Evolutionary conservation across 768 basidiomycete species (phyloP).

Genomic region (Auriscalpium vulgare): DNA sequence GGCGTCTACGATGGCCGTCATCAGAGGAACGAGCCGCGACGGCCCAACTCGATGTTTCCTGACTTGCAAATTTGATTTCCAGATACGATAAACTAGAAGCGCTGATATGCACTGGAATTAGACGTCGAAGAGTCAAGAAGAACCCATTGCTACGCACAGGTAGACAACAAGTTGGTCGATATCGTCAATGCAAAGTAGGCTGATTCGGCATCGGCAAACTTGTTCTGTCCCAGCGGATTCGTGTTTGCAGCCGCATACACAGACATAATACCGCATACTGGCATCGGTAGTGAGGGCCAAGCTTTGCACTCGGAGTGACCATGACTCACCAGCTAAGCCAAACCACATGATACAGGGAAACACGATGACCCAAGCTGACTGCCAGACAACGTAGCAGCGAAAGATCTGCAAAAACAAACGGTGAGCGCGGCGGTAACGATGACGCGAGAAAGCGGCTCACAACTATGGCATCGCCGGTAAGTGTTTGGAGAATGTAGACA

Average conservation of each 20-base stretch:
- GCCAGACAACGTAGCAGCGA: constrained; percentile 23
- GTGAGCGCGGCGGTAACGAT: not conserved
- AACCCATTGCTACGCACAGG: constrained; percentile 10
- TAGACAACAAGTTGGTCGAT: constrained; percentile 16
- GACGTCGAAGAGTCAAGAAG: not conserved
- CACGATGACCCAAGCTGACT: constrained; percentile 13
- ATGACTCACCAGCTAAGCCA: constrained; percentile 7
- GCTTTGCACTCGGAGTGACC: not conserved
- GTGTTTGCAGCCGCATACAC: constrained; percentile 13
- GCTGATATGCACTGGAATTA: constrained; percentile 2
- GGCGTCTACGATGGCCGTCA: constrained; percentile 19
- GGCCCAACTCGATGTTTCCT: not conserved
- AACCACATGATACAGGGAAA: constrained; percentile 16
- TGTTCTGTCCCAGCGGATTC: constrained; percentile 3
- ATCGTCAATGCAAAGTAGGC: constrained; percentile 17
- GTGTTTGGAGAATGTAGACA: constrained; percentile 20
- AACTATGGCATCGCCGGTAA: constrained; percentile 24
- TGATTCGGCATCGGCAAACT: constrained; percentile 7
- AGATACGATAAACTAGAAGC: constrained; percentile 20
- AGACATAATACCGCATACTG: not conserved
- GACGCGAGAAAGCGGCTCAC: constrained; percentile 8
- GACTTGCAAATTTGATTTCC: constrained; percentile 13
- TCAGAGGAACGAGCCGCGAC: constrained; percentile 10
- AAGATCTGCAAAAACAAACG: constrained; percentile 14
- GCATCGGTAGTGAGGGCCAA: constrained; percentile 7